Base-by-base conservation (phyloP, 805 yeast genomes). In the Debaryomyces prosopidis region DNA sequence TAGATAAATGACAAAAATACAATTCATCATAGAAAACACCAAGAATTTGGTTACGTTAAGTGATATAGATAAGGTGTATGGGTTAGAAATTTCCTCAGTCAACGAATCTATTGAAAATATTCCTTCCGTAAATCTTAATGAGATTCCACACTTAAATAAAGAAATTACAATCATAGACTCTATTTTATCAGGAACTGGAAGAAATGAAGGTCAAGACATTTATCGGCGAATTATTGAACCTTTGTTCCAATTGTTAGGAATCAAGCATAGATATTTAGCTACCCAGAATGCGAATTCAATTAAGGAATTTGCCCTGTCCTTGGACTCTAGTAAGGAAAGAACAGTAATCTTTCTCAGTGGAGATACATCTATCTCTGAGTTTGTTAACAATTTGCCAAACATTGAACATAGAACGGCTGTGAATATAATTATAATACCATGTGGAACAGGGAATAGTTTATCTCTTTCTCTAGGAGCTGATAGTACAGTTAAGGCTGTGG, bases 371-470 rank as follows among this genome's bases (percentile, higher is more conserved):
- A 68, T 89, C 4, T 81, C 78, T 40, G 97, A 91, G 60, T 80
- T 91, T 41, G 54, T 89, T 44, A 90, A 90, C 59, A 69, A 63
- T 15, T 59, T 76, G 20, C 57, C 50, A 10, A 2, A 30, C 11
- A 36, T 7, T 3, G 40, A 41, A 4, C 42, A 31, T 49, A 15
- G 17, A 5, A 36, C 45, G 2, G 36, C 42, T 1, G 43, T 70
- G 5, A 51, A 55, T 1, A 43, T 80, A 2, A 53, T 65, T 30
- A 66, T 68, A 32, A 60, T 91, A 12, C 96, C 97, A 0, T 72
- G 82, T 47, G 97, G 97, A 1, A 85, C 96, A 0, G 97, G 96
- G 0, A 91, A 91, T 60, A 90, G 96, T 1, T 69, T 89, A 47
- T 79, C 88, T 1, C 75, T 78, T 18, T 84, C 96, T 0, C 52